A percentile compares a stretch with the other conserved stretches of the same genome.
Evolutionary conservation across 331 rosid genomes (phyloP).

Genomic region (Cucumis variabilis): DNA sequence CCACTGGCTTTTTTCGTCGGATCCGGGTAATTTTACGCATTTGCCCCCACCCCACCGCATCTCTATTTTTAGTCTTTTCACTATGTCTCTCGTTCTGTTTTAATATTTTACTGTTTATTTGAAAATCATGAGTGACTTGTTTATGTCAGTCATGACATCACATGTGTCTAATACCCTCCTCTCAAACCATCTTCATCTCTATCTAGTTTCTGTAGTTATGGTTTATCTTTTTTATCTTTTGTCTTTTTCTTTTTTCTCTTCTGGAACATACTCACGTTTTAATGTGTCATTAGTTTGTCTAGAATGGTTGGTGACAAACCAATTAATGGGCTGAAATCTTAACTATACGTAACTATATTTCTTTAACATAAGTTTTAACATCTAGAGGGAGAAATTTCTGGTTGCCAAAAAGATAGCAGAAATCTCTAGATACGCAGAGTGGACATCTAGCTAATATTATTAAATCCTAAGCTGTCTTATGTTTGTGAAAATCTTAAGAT

Average conservation of each 20-base stretch:
- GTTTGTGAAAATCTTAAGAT: too few species aligned
- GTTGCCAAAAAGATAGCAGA: too few species aligned
- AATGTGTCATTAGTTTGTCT: neutral
- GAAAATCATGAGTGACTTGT: neutral
- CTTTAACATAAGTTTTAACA: too few species aligned
- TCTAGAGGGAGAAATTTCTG: neutral
- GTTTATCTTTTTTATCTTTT: too few species aligned
- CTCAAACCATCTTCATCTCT: neutral
- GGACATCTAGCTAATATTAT: too few species aligned
- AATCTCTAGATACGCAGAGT: too few species aligned
- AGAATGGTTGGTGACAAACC: neutral
- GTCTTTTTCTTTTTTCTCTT: too few species aligned
- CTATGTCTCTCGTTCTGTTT: neutral
- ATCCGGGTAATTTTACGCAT: slow-evolving; percentile 14
- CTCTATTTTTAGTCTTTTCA: neutral
- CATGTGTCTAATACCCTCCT: neutral
- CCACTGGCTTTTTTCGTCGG: slow-evolving; percentile 26
- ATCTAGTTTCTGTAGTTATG: too few species aligned
- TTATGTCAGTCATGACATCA: neutral
- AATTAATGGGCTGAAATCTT: too few species aligned
- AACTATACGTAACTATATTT: neutral
- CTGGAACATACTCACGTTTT: neutral
- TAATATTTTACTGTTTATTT: neutral
- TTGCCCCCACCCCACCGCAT: neutral
- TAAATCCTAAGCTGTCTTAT: too few species aligned